Conservation (phyloP, 768 basidiomycete species). For the Mycena metata region DNA sequence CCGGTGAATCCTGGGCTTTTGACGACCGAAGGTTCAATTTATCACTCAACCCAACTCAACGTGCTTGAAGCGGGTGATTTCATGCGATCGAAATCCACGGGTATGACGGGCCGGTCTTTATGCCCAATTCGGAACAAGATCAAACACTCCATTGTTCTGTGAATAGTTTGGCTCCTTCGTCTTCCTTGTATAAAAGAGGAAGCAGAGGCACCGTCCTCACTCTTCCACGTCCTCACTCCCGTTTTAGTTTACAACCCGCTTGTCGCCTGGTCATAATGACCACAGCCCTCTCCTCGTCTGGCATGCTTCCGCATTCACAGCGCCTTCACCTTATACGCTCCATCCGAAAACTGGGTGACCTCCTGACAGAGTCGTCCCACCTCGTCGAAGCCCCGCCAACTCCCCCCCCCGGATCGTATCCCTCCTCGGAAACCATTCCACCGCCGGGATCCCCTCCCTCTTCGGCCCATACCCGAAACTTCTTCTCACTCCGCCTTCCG, state of each 20-base stretch:
- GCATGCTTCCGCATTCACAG: constrained; percentile 31
- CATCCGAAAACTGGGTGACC: constrained; percentile 32
- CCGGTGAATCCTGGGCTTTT: too few species aligned
- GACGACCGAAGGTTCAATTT: too few species aligned
- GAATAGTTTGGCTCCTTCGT: too few species aligned
- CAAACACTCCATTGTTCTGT: constrained; percentile 25
- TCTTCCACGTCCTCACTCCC: neutral
- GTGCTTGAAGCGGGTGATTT: too few species aligned
- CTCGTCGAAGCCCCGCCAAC: constrained; percentile 10
- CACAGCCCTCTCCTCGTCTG: constrained; percentile 12
- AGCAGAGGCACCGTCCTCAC: neutral
- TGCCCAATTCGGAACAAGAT: constrained; percentile 29
- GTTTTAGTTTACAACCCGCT: neutral
- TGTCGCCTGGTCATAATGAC: constrained; percentile 15
- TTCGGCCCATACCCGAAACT: neutral
- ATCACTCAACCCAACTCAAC: too few species aligned
- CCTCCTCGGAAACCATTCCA: neutral
- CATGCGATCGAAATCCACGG: too few species aligned
- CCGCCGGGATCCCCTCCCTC: neutral
- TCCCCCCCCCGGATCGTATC: neutral
- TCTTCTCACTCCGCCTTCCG: constrained; percentile 32
- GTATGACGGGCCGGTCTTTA: constrained; percentile 11
- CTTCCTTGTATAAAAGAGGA: neutral
- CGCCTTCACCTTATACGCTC: constrained; percentile 36
- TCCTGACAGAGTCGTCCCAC: constrained; percentile 30